Conservation (phyloP, 495 filamentous ascomycete species). For the Xylaria castorea region DNA sequence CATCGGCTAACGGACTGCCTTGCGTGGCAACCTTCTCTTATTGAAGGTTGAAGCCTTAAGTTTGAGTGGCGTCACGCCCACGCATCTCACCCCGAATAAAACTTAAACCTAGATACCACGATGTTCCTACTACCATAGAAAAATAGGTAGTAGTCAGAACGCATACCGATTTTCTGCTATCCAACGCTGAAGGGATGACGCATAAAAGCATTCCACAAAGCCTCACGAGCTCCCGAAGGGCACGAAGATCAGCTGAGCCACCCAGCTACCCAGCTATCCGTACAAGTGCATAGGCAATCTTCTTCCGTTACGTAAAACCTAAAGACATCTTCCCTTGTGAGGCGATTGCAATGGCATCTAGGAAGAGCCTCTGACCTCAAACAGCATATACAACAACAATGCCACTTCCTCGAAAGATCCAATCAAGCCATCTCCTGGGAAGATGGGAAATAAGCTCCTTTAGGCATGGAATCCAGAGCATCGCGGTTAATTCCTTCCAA, state of each 20-base stretch:
- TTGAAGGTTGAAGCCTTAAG: neutral
- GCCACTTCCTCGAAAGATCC: neutral
- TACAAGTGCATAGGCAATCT: neutral
- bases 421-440: constrained; percentile 32
- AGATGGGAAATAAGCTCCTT: constrained; percentile 34
- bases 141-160: neutral
- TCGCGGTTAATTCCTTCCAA: constrained; percentile 59
- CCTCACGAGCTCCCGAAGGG: neutral
- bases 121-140: neutral
- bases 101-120: neutral
- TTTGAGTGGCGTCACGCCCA: neutral
- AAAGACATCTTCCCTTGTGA: neutral
- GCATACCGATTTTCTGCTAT: neutral
- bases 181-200: neutral
- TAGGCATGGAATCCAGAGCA: constrained; percentile 46
- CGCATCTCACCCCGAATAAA: neutral
- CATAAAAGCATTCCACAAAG: neutral
- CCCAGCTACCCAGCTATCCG: neutral
- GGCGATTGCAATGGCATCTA: neutral
- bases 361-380: neutral
- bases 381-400: neutral
- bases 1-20: neutral
- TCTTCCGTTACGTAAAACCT: neutral
- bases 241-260: neutral
- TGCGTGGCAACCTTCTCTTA: neutral